phyloP scores from a whole-genome alignment of 108 stramenopile species.

The Chaetoceros tenuissimus region DNA sequence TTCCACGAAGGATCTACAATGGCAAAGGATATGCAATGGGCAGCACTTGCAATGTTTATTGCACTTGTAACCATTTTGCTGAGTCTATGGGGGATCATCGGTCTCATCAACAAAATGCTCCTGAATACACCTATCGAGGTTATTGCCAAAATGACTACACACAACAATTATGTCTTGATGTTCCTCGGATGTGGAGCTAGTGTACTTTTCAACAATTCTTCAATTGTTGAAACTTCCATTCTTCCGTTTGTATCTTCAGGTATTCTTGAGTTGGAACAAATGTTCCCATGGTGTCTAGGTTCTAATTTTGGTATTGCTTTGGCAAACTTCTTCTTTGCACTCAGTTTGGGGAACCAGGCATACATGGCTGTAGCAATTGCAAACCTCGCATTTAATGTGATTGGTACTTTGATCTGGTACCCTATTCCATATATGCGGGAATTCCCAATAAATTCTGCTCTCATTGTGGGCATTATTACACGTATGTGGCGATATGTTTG shows the following conservation, averaged over 20 bases:
- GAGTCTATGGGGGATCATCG: too few species aligned
- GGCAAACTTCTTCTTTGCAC: conserved; percentile 53
- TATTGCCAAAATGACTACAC: too few species aligned
- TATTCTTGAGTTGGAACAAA: conserved; percentile 51
- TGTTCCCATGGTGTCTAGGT: conserved; percentile 74
- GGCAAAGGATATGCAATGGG: too few species aligned
- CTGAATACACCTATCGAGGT: too few species aligned
- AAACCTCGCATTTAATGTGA: too few species aligned
- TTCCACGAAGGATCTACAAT: too few species aligned
- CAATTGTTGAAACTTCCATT: conserved; percentile 66
- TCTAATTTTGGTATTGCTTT: conserved; percentile 79
- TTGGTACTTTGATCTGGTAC: conserved; percentile 79
- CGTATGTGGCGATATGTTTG: conserved; percentile 52
- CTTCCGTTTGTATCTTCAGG: conserved; percentile 76
- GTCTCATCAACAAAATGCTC: too few species aligned
- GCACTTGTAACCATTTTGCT: too few species aligned
- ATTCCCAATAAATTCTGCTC: conserved; percentile 50
- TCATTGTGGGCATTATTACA: conserved; percentile 53
- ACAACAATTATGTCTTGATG: too few species aligned
- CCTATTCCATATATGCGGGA: conserved; percentile 74
- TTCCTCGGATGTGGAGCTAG: conserved; percentile 50
- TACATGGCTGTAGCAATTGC: too few species aligned
- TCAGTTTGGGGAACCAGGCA: too few species aligned
- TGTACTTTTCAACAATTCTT: conserved; percentile 56
- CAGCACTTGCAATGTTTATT: too few species aligned